Evolutionary conservation across 2,329 filamentous ascomycete species (phyloP).

Genomic region (Fusarium sp.): DNA sequence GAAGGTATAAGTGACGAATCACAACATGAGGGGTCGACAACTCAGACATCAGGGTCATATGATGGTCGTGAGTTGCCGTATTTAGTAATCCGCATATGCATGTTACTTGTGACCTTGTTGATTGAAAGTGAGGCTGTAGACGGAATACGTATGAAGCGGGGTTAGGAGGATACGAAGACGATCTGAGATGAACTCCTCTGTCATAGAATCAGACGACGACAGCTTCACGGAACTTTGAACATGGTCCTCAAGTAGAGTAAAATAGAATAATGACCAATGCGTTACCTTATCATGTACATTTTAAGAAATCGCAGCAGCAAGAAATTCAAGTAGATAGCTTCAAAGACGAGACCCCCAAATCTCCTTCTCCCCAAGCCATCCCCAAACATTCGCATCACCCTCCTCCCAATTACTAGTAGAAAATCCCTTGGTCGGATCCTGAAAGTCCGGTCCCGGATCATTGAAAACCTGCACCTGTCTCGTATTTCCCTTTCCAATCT

Average conservation of each 20-base stretch:
- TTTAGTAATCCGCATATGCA: neutral
- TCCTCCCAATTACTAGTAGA: slow-evolving; percentile 44
- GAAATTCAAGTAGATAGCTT: rapidly evolving
- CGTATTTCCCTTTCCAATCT: slow-evolving; percentile 50
- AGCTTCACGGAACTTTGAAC: rapidly evolving
- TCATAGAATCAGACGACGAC: neutral
- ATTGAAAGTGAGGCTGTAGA: neutral
- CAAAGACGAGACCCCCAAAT: slow-evolving; percentile 42
- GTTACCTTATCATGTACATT: too few relatives aligned
- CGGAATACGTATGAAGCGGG: rapidly evolving
- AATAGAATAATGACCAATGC: too few relatives aligned
- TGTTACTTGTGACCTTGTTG: neutral
- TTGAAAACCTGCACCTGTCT: slow-evolving; percentile 51
- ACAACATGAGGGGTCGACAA: slow-evolving; percentile 21
- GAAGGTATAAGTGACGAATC: slow-evolving; percentile 1
- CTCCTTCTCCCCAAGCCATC: slow-evolving; percentile 40
- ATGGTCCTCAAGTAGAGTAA: too few relatives aligned
- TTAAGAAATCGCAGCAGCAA: too few relatives aligned
- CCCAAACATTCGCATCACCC: slow-evolving; percentile 45
- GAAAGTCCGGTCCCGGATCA: slow-evolving; percentile 54
- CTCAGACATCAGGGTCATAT: slow-evolving; percentile 27
- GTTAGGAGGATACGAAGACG: neutral
- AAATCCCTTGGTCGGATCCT: slow-evolving; percentile 43
- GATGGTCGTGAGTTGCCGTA: neutral
- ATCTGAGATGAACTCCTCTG: neutral